Base-by-base conservation (phyloP, 495 filamentous ascomycete species). In the Aspergillus saccharolyticus region DNA sequence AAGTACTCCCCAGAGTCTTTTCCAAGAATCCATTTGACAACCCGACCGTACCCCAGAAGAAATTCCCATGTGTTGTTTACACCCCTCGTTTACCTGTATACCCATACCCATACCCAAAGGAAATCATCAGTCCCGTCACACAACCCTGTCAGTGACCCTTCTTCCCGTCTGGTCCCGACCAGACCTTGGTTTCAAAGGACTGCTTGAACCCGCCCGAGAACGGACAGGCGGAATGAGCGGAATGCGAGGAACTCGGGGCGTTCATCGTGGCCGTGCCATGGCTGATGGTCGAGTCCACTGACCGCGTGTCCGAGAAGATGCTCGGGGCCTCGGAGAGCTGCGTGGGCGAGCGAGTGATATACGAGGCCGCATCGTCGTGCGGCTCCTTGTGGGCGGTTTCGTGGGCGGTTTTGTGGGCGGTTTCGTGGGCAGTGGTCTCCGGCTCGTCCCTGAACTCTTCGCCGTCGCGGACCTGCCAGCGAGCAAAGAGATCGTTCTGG, bases 121-220 rank as follows among this genome's bases (percentile, higher is more conserved):
- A 39, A 39, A 39, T 39, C 33, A 15, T 39, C 33, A 39, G 14
- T 15, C 2, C 12, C 33, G 14, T 12, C 2, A 15, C 2, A 2
- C 6, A 15, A 12, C 6, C 14, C 5, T 5, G 12, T 39, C 12
- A 39, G 33, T 39, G 33, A 39, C 33, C 33, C 10, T 2, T 39
- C 14, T 39, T 39, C 33, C 33, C 33, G 14, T 39, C 12, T 8
- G 33, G 33, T 24, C 47, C 47, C 3, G 47, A 50, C 47, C 47
- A 50, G 20, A 50, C 47, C 47, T 50, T 50, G 6, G 47, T 50
- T 24, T 50, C 47, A 10, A 50, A 50, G 8, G 47, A 25, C 15
- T 25, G 22, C 17, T 25, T 28, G 14, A 25, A 18, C 0, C 14
- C 24, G 7, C n/a, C 12, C 47, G 47, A 24, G 24, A 50, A 50